Evolutionary conservation across 2,329 filamentous ascomycete genomes (phyloP).

Genomic region (Sporothrix globosa): DNA sequence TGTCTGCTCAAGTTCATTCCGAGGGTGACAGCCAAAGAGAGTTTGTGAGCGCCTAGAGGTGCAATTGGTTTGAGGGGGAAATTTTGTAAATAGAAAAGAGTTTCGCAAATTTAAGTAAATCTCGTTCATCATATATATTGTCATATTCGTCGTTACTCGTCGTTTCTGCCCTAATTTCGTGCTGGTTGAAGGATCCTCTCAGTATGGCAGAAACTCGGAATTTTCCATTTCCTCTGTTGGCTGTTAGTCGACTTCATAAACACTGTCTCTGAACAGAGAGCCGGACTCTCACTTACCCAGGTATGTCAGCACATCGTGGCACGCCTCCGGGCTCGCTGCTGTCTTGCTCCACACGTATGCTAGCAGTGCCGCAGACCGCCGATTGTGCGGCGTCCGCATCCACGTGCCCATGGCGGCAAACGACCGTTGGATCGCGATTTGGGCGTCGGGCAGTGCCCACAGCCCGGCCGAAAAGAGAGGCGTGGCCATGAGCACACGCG

Average conservation of each 20-base stretch:
- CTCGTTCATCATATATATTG: not conserved
- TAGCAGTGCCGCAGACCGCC: conserved; percentile 22
- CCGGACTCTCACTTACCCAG: conserved; percentile 8
- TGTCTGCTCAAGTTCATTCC: conserved; percentile 58
- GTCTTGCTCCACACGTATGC: conserved; percentile 31
- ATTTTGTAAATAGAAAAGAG: not conserved
- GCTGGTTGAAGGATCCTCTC: not conserved
- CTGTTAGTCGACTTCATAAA: not conserved
- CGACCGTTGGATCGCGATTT: conserved; percentile 14
- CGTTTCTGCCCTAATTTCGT: not conserved
- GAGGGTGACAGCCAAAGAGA: conserved; percentile 25
- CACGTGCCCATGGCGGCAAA: conserved; percentile 30
- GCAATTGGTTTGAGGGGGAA: too few relatives aligned
- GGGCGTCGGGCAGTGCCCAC: conserved; percentile 20
- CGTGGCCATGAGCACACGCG: conserved; percentile 32
- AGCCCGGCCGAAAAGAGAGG: conserved; percentile 32
- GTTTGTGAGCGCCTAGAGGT: not conserved
- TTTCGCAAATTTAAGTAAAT: not conserved
- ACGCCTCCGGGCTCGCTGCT: not conserved
- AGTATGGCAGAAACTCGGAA: conserved; percentile 32
- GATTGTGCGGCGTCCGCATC: conserved; percentile 31
- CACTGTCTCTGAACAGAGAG: not conserved
- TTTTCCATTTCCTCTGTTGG: conserved; percentile 27
- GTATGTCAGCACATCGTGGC: conserved; percentile 30
- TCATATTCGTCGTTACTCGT: not conserved